Evolutionary conservation across 2,329 filamentous ascomycete genomes (phyloP), one percentile per base, ranked within the genome.

Genomic region (Orbilia brochopaga): DNA sequence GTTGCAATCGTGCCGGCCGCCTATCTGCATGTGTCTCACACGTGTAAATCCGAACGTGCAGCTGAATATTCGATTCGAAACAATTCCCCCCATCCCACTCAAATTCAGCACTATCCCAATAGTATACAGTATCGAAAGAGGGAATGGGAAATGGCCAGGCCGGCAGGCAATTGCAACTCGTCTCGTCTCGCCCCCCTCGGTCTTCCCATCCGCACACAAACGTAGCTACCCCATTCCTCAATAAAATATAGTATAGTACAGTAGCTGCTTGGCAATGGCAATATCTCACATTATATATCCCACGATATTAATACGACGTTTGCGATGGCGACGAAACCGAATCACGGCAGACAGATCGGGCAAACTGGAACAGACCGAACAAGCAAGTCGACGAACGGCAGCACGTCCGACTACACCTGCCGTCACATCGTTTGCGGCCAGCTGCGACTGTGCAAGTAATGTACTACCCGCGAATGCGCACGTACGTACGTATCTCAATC

Each of bases 371-470:
- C 35, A 40, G 53, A 70, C 66, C 46, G 59, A 70, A 70, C 40
- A 55, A 70, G 66, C 66, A 70, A 59, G 66, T 70, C 59, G 23
- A 56, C 23, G 37, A 53, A 55, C 46, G 32, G 44, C 32, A 10
- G 21, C 27, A 48, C 27, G 3, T 32, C 27, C 27, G 27, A 32
- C 27, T 32, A 32, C 3, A 3, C 8, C 8, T 32, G n/a, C n/a
- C n/a, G n/a, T n/a, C n/a, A n/a, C n/a, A n/a, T n/a, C n/a, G n/a
- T n/a, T n/a, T n/a, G n/a, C n/a, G n/a, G n/a, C n/a, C n/a, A n/a
- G n/a, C n/a, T n/a, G n/a, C n/a, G n/a, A n/a, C n/a, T n/a, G n/a
- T n/a, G n/a, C n/a, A n/a, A n/a, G n/a, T n/a, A n/a, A n/a, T n/a
- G n/a, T n/a, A n/a, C n/a, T n/a, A n/a, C n/a, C n/a, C n/a, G n/a